These are phyloP conservation scores for Hermanozyma aechmeae DNA, from an alignment of 805 yeast genomes.

Conservation along the genomic window DNA sequence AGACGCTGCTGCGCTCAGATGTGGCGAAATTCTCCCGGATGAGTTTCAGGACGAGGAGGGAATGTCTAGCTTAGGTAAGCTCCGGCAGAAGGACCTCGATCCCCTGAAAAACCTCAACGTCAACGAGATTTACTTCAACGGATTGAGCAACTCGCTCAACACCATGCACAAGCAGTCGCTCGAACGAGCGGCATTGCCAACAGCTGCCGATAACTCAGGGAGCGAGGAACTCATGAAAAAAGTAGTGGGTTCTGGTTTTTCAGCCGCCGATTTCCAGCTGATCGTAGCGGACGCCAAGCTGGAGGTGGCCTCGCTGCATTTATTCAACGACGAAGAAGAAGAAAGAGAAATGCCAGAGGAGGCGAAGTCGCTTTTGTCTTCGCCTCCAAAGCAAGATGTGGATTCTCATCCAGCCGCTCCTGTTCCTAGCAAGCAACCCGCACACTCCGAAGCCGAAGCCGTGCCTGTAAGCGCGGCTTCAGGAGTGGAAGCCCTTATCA, in stretches of 20 bases:
- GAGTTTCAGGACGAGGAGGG: constrained; percentile 53
- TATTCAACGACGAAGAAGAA: constrained; percentile 31
- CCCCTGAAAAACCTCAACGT: constrained; percentile 33
- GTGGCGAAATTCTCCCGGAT: constrained; percentile 48
- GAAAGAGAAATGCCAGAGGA: constrained; percentile 4
- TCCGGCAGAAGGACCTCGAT: constrained; percentile 28
- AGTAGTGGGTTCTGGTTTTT: constrained; percentile 22
- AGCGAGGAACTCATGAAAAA: constrained; percentile 24
- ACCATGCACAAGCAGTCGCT: constrained; percentile 19
- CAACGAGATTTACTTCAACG: constrained; percentile 26
- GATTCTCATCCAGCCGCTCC: too few species aligned
- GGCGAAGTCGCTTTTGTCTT: too few species aligned
- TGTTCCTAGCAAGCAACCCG: too few species aligned
- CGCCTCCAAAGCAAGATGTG: too few species aligned
- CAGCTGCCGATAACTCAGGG: background rate
- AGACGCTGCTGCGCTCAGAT: constrained; percentile 62
- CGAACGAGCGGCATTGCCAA: too few species aligned
- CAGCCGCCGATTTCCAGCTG: constrained; percentile 19
- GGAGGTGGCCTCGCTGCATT: constrained; percentile 23
- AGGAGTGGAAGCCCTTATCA: too few species aligned
- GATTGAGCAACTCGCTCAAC: constrained; percentile 18
- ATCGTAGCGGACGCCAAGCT: constrained; percentile 24
- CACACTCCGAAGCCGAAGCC: too few species aligned
- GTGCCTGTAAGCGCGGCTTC: too few species aligned
- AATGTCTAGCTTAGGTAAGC: constrained; percentile 21